Evolutionary conservation across 1,284 basidiomycete genomes (phyloP).

Genomic region (Marasmius tenuissimus): DNA sequence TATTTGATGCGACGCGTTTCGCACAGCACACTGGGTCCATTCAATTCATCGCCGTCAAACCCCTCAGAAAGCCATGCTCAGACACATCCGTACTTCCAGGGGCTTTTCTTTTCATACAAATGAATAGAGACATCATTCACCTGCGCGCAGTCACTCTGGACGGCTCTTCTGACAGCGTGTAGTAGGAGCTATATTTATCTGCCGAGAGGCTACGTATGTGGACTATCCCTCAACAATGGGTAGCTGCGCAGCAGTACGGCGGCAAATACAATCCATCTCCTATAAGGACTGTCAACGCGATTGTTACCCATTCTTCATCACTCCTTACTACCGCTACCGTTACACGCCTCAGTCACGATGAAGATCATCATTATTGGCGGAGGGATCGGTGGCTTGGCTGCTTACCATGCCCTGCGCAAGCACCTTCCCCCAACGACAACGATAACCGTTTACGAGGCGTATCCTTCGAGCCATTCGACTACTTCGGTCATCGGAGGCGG

Average conservation of each 20-base stretch:
- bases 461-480: slow-evolving; percentile 22
- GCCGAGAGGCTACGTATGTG: neutral
- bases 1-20: no score
- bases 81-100: no score
- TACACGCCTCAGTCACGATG: slow-evolving; percentile 17
- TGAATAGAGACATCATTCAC: no score
- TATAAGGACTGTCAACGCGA: neutral
- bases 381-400: slow-evolving; percentile 36
- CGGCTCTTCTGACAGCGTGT: neutral
- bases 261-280: neutral
- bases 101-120: no score
- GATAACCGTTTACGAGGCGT: slow-evolving; percentile 32
- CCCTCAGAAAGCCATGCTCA: no score
- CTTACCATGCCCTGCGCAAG: slow-evolving; percentile 35
- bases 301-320: neutral
- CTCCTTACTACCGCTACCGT: neutral
- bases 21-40: no score
- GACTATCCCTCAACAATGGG: neutral
- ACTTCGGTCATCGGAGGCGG: slow-evolving; percentile 32
- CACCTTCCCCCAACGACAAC: slow-evolving; percentile 24
- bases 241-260: neutral
- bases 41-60: no score
- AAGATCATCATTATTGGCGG: slow-evolving; percentile 38
- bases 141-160: neutral
- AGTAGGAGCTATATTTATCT: neutral